A percentile compares a stretch with the other conserved stretches of the same genome.
These are phyloP conservation scores for Elymus sibiricus DNA, from an alignment of 176 grass and related monocot genomes.

Conservation along the genomic window DNA sequence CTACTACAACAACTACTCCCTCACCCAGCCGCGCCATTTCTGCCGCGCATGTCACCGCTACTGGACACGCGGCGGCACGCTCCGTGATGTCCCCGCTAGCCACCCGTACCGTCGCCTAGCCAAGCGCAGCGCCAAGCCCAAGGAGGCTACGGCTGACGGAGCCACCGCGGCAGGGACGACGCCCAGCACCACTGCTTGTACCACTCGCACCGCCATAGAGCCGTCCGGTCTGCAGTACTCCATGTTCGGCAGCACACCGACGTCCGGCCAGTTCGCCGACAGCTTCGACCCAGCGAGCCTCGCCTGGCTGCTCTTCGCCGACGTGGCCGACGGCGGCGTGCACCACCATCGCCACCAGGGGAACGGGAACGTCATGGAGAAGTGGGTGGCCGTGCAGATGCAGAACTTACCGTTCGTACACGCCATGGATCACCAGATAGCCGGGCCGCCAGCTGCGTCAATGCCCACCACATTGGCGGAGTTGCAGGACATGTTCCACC, in stretches of 20 bases:
- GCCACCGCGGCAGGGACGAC: neutral
- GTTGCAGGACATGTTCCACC: conserved; percentile 15
- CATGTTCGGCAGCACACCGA: neutral
- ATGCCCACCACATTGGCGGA: neutral
- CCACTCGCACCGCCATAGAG: neutral
- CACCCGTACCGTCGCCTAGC: conserved; percentile 41
- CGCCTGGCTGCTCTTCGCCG: neutral
- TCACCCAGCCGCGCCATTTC: conserved; percentile 80
- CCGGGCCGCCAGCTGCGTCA: neutral
- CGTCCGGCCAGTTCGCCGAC: neutral
- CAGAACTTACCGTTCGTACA: conserved; percentile 16
- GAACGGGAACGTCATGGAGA: neutral
- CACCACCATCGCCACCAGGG: neutral
- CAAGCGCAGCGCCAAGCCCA: conserved; percentile 24
- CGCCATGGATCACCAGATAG: conserved; percentile 17
- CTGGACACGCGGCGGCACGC: conserved; percentile 84
- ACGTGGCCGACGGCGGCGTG: neutral
- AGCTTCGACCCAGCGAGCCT: neutral
- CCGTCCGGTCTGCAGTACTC: neutral
- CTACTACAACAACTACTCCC: conserved; percentile 89
- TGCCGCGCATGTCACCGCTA: conserved; percentile 83
- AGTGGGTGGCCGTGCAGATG: neutral
- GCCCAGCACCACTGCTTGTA: neutral
- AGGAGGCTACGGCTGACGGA: neutral
- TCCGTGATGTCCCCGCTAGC: conserved; percentile 53